A percentile compares a stretch with the other conserved stretches of the same genome.
Evolutionary conservation across 2,329 filamentous ascomycete species (phyloP).

Genomic region (Colletotrichum limetticola): DNA sequence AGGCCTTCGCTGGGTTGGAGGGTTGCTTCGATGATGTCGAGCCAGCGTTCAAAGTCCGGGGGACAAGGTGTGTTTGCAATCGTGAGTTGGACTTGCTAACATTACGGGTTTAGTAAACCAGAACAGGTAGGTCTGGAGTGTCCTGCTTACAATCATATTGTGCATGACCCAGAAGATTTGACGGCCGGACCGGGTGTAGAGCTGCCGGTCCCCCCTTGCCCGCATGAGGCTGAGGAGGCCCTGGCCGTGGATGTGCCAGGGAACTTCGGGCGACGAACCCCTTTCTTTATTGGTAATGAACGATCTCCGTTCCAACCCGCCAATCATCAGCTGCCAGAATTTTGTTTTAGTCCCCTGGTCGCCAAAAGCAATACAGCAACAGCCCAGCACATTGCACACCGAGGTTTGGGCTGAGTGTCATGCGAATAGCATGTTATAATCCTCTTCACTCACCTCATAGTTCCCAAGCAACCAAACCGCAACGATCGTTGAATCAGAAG

Average conservation of each 20-base stretch:
- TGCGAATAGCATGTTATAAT: not conserved
- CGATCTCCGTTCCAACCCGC: conserved; percentile 42
- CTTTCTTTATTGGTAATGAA: conserved; percentile 3
- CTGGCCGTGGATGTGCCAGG: conserved; percentile 49
- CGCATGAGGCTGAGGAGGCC: conserved; percentile 51
- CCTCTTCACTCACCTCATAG: conserved; percentile 46
- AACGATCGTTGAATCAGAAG: conserved; percentile 47
- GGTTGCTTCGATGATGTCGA: conserved; percentile 40
- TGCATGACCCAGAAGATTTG: conserved; percentile 51
- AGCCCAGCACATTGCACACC: not conserved
- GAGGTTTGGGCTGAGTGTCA: not conserved
- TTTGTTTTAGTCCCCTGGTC: not conserved
- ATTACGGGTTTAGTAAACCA: not conserved
- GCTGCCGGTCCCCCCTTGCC: conserved; percentile 42
- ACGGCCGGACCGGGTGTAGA: conserved; percentile 41
- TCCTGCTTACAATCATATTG: conserved; percentile 47
- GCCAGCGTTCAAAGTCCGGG: conserved; percentile 49
- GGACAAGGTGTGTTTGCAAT: conserved; percentile 46
- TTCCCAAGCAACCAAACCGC: conserved; percentile 53
- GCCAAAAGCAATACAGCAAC: not conserved
- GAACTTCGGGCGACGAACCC: not conserved
- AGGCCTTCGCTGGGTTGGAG: conserved; percentile 25
- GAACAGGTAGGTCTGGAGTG: too few species aligned
- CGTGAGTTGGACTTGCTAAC: conserved; percentile 51
- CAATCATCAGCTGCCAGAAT: conserved; percentile 46